These are phyloP conservation scores for Protomyces lactucae-debilis DNA, from an alignment of 1,139 yeast species.

Conservation along the genomic window DNA sequence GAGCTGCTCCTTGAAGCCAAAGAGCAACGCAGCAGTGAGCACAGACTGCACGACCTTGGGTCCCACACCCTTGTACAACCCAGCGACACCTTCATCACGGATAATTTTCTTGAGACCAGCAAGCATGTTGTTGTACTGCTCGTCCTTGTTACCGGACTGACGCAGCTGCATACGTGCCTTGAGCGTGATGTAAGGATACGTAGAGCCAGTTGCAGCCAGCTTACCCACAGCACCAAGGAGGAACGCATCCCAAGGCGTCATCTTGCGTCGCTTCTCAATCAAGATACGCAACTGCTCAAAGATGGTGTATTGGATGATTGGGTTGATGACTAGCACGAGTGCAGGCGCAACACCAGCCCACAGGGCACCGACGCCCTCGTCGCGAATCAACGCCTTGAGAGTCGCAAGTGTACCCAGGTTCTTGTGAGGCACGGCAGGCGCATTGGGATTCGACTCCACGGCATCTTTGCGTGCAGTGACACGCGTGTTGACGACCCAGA, in stretches of 20 bases:
- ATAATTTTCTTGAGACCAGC: slow-evolving; percentile 48
- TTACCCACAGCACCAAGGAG: slow-evolving; percentile 86
- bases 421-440: slow-evolving; percentile 25
- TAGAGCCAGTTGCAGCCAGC: slow-evolving; percentile 74
- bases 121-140: slow-evolving; percentile 36
- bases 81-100: slow-evolving; percentile 63
- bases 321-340: slow-evolving; percentile 72
- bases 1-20: slow-evolving; percentile 84
- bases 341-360: slow-evolving; percentile 82
- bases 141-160: slow-evolving; percentile 43
- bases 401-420: slow-evolving; percentile 48
- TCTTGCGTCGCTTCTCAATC: slow-evolving; percentile 50
- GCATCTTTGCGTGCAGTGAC: slow-evolving; percentile 30
- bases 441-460: slow-evolving; percentile 23
- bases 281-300: slow-evolving; percentile 78
- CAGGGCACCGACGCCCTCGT: slow-evolving; percentile 67
- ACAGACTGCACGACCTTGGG: slow-evolving; percentile 81
- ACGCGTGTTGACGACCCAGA: slow-evolving; percentile 51
- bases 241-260: slow-evolving; percentile 63
- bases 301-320: slow-evolving; percentile 85
- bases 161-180: slow-evolving; percentile 78
- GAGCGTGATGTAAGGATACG: slow-evolving; percentile 87
- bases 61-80: slow-evolving; percentile 74
- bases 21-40: slow-evolving; percentile 81
- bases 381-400: slow-evolving; percentile 56